These are phyloP conservation scores for Sporothrix humicola DNA, from an alignment of 2,329 filamentous ascomycete genomes.

Conservation along the genomic window DNA sequence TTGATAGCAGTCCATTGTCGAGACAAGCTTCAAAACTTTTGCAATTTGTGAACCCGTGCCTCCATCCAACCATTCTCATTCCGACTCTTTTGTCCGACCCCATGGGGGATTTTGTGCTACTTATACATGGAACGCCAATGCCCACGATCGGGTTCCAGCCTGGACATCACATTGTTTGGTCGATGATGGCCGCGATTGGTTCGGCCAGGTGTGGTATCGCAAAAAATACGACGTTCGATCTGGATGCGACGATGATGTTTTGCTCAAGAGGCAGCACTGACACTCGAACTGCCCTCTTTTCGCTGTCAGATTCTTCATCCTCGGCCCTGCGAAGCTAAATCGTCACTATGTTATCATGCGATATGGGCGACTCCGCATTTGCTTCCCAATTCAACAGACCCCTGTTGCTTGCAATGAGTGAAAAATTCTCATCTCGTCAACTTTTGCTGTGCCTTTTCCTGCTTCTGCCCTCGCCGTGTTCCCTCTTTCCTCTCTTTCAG, in stretches of 20 bases:
- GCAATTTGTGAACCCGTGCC: neutral
- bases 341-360: neutral
- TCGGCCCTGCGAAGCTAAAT: neutral
- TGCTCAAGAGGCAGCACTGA: neutral
- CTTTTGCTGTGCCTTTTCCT: neutral
- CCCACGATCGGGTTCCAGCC: neutral
- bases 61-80: neutral
- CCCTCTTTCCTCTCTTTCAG: slow-evolving; percentile 27
- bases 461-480: neutral
- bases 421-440: neutral
- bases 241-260: neutral
- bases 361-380: neutral
- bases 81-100: neutral
- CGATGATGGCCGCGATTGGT: neutral
- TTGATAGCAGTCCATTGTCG: neutral
- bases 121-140: neutral
- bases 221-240: slow-evolving; percentile 15
- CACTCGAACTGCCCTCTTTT: neutral
- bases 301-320: neutral
- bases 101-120: neutral
- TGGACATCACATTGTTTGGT: neutral
- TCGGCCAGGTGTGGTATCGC: neutral
- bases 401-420: neutral
- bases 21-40: neutral
- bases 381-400: neutral